A percentile compares a stretch with the other conserved stretches of the same genome.
phyloP scores from a whole-genome alignment of 345 rosid genomes.

The Brassica napus region Da-Ae NC_063450.1:39277001-39277500 shows the following conservation, averaged over 20 bases:
- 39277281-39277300: neutral
- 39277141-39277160: neutral
- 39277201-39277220: neutral
- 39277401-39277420: constrained; percentile 37
- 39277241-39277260: constrained; percentile 3
- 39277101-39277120: neutral
- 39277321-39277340: constrained; percentile 94
- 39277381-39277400: constrained; percentile 99
- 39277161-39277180: neutral
- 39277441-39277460: neutral
- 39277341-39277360: constrained; percentile 97
- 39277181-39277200: neutral
- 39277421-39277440: constrained; percentile 8
- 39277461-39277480: constrained; percentile 7
- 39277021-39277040: constrained; percentile 92
- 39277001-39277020: constrained; percentile 91
- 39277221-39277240: neutral
- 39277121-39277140: constrained; percentile 4
- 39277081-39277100: constrained; percentile 23
- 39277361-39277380: constrained; percentile 98
- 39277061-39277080: constrained; percentile 89
- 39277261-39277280: neutral
- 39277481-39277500: neutral
- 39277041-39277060: constrained; percentile 99
- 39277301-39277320: constrained; percentile 62